Evolutionary conservation across 345 rosid species (phyloP), one percentile per base, ranked within the genome.

Genomic region (Trapa incisa): DNA sequence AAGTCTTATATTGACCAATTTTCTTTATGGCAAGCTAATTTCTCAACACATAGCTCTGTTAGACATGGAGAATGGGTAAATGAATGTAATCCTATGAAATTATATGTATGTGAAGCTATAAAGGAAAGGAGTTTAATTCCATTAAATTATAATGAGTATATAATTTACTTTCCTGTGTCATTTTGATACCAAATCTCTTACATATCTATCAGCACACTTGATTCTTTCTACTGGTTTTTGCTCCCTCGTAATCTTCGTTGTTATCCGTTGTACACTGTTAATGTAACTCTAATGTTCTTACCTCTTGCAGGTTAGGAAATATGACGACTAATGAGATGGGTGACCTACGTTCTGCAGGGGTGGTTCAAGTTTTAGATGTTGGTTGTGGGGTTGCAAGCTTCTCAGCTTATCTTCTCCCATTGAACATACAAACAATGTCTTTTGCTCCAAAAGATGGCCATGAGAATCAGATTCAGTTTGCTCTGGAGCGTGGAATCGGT

Each of bases 371-470:
- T 69, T 86, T 94, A 67, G 97, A 91, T 65, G 89, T 91, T 80
- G 99, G 99, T 60, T 94, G 97, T 77, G 99, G 99, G 33, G 99
- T 94, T 75, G 97, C 96, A 35, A 91, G 96, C 83, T 94, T 94
- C 74, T 84, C 97, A 16, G 97, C 97, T 66, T 94, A 86, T 80
- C 96, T 94, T 70, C 82, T 94, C 78, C 78, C 95, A 33, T 77
- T 86, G 64, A 83, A 83, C 77, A 87, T 94, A 80, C 92, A 85
- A 68, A 91, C 96, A 22, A 86, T 91, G 93, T 94, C 99, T 3
- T 88, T 94, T 81, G 99, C 97, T 71, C 97, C 99, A 41, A 89
- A 85, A 77, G 97, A 91, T 80, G 76, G 89, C 64, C 93, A 87
- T 81, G 99, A 94, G 68, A 94, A 91, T 75, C 99, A 94, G 84